These are phyloP conservation scores for Astrothelium macrocarpum DNA, from an alignment of 495 filamentous ascomycete species.

Conservation along the genomic window DNA sequence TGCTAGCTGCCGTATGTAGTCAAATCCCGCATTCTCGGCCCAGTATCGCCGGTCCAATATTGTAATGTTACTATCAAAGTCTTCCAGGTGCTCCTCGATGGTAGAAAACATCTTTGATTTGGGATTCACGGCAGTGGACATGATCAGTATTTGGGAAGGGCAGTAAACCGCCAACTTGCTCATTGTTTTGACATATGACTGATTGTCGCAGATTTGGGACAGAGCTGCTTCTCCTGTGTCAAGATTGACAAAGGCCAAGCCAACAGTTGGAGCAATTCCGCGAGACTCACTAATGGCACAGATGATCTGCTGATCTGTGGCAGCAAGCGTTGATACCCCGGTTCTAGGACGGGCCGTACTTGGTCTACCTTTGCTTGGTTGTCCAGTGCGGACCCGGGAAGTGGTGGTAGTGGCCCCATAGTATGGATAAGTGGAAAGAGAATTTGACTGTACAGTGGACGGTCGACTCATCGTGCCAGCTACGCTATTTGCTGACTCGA, in stretches of 20 bases:
- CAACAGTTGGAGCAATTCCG: constrained; percentile 76
- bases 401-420: constrained; percentile 25
- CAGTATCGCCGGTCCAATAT: constrained; percentile 75
- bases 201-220: constrained; percentile 83
- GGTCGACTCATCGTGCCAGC: constrained; percentile 16
- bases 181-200: constrained; percentile 74
- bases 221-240: constrained; percentile 73
- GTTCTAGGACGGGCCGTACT: constrained; percentile 53
- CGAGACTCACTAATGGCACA: constrained; percentile 89
- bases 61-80: constrained; percentile 43
- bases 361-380: constrained; percentile 42
- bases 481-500: not conserved
- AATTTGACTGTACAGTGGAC: not conserved
- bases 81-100: constrained; percentile 58
- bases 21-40: constrained; percentile 72
- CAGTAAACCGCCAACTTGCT: constrained; percentile 74
- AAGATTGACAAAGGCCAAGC: constrained; percentile 80
- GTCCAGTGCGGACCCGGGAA: constrained; percentile 36
- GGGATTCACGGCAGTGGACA: constrained; percentile 54
- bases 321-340: constrained; percentile 50
- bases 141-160: constrained; percentile 64
- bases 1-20: constrained; percentile 69
- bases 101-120: constrained; percentile 70
- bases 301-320: constrained; percentile 60
- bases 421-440: constrained; percentile 20